phyloP scores from a whole-genome alignment of 495 filamentous ascomycete genomes.

The Chaetomium cochliodes region DNA sequence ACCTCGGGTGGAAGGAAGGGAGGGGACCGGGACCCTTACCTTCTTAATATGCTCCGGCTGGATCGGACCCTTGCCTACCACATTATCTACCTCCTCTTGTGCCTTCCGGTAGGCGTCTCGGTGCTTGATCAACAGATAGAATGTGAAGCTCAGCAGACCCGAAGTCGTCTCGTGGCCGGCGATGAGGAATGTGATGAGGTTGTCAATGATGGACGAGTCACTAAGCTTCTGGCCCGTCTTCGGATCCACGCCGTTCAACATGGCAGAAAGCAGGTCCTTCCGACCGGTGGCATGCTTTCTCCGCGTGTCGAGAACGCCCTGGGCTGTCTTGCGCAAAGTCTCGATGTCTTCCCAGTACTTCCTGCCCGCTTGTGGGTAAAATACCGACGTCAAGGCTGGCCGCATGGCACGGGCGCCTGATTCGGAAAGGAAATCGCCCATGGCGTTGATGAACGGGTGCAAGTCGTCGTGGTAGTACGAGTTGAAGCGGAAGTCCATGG shows the following conservation, averaged over 20 bases:
- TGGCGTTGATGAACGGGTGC: conserved; percentile 66
- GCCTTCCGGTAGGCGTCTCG: conserved; percentile 52
- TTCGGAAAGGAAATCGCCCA: conserved; percentile 59
- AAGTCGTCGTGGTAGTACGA: conserved; percentile 65
- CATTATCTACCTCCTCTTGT: conserved; percentile 58
- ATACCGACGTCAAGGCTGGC: conserved; percentile 50
- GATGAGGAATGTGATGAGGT: conserved; percentile 73
- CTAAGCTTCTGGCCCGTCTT: conserved; percentile 64
- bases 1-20: neutral
- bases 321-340: conserved; percentile 53
- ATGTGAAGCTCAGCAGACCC: conserved; percentile 53
- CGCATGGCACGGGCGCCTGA: conserved; percentile 52
- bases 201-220: conserved; percentile 62
- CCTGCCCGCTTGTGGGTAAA: conserved; percentile 53
- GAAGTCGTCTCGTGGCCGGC: conserved; percentile 76
- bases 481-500: conserved; percentile 76
- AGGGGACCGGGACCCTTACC: conserved; percentile 34
- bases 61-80: conserved; percentile 64
- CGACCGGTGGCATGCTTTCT: conserved; percentile 56
- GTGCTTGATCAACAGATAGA: conserved; percentile 59
- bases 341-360: conserved; percentile 61
- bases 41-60: conserved; percentile 66
- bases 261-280: conserved; percentile 68
- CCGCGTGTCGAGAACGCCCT: conserved; percentile 60
- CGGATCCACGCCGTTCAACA: conserved; percentile 65